Base-by-base conservation (phyloP, 2,329 filamentous ascomycete genomes). In the Xylariales sp. region DNA sequence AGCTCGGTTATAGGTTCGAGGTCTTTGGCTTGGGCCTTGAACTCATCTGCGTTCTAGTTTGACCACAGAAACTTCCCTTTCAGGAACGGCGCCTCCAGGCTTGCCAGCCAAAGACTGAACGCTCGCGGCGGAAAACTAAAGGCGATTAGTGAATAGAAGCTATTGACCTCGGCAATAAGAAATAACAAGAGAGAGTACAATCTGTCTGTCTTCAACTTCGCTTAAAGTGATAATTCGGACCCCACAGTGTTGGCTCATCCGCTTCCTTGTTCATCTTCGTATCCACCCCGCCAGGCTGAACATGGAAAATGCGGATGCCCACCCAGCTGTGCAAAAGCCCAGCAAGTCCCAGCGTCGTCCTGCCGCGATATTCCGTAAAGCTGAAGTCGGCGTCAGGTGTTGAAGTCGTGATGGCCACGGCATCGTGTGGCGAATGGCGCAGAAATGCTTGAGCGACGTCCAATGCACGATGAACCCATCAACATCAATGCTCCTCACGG, bases 31-130 rank as follows among this genome's bases (percentile, higher is more conserved):
- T 52, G 50, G 1, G 55, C 52, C 49, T 66, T 66, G 23, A 76
- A 56, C 45, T 74, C 70, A 28, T 69, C 60, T 0, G 73, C 61
- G 48, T 76, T 72, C 71, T 69, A 76, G 16, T 68, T 67, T 11
- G 63, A 59, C 64, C 67, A 74, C 1, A 74, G 47, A 16, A 67
- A 65, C 32, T 65, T 67, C 4, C 63, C 58, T 28, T 62, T 66
- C 18, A 76, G 47, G 43, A 75, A 74, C 5, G 43, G 49, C 0
- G 71, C 69, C 43, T 75, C 67, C 1, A 60, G 46, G 18, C 60
- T 65, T 0, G 63, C 57, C 18, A 65, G 50, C 69, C 69, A 73
- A 5, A 72, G 57, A 4, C 53, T 41, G 46, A 72, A 73, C 38
- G 62, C 51, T 0, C 53, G 64, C 2, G 65, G 53, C 8, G 71